These are phyloP conservation scores for Wickerhamiella lipophila DNA, from an alignment of 805 yeast genomes.

Conservation along the genomic window DNA sequence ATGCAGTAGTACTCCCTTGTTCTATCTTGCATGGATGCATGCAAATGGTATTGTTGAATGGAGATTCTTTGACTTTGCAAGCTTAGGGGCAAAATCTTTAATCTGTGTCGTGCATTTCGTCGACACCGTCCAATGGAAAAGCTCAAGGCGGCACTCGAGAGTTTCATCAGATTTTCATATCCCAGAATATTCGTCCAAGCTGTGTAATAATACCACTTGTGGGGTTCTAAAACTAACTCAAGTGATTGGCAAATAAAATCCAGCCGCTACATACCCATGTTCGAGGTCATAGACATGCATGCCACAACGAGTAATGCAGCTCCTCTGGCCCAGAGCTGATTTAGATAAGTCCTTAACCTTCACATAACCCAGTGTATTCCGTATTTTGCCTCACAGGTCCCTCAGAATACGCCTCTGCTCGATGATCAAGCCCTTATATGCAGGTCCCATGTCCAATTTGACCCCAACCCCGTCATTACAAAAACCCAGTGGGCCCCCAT, in stretches of 20 bases:
- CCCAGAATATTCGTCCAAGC: no score
- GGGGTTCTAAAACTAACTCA: not conserved
- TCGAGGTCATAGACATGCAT: not conserved
- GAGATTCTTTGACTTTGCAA: not conserved
- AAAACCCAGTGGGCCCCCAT: constrained; percentile 3
- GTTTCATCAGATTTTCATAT: no score
- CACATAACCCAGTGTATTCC: no score
- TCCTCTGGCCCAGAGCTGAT: not conserved
- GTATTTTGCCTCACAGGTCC: no score
- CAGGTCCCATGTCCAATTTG: constrained; percentile 1
- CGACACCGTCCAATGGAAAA: no score
- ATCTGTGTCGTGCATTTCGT: no score
- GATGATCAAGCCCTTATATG: not conserved
- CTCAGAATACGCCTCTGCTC: no score
- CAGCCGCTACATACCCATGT: not conserved
- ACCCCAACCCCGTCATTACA: constrained; percentile 10
- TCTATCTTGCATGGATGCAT: not conserved
- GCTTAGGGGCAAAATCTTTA: no score
- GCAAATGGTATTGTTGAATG: not conserved
- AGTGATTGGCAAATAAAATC: not conserved
- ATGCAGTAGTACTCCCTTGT: not conserved
- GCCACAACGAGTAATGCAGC: not conserved
- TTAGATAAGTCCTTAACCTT: not conserved
- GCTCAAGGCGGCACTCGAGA: no score
- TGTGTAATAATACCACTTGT: no score